These are phyloP conservation scores for Penicillium rolfsii DNA, from an alignment of 2,329 filamentous ascomycete species.

Conservation along the genomic window DNA sequence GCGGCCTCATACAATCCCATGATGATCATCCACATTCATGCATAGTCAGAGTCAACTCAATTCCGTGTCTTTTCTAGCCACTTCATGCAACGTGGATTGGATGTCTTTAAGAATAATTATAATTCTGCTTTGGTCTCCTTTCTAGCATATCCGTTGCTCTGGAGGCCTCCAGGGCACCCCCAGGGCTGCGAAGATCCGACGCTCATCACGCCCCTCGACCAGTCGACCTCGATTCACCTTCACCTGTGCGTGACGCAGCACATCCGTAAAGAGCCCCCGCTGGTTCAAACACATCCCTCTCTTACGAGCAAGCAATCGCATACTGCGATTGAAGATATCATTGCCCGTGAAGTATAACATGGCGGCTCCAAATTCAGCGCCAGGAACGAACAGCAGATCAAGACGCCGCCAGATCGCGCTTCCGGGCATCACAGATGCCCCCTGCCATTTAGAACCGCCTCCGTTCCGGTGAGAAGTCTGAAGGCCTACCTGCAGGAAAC, in stretches of 20 bases:
- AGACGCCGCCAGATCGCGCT: conserved; percentile 73
- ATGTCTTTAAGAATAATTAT: neutral
- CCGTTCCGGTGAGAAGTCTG: conserved; percentile 57
- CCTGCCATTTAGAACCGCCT: conserved; percentile 82
- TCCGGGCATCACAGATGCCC: conserved; percentile 72
- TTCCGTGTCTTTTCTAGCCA: neutral
- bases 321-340: conserved; percentile 88
- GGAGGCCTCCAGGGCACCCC: conserved; percentile 85
- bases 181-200: conserved; percentile 76
- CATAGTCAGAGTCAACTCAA: neutral
- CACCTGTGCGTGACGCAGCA: conserved; percentile 61
- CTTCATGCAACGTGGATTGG: neutral
- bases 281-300: conserved; percentile 87
- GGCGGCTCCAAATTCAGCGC: conserved; percentile 77
- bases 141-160: conserved; percentile 72
- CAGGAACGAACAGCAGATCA: conserved; percentile 82
- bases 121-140: neutral
- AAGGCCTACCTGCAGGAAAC: conserved; percentile 72
- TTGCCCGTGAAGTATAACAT: conserved; percentile 96
- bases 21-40: neutral
- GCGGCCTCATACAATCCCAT: neutral
- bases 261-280: conserved; percentile 73
- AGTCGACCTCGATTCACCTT: conserved; percentile 70
- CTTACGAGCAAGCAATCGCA: conserved; percentile 76
- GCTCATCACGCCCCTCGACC: conserved; percentile 75